A percentile compares a stretch with the other conserved stretches of the same genome.
These are phyloP conservation scores for Ophiostoma piceae DNA, from an alignment of 2,329 filamentous ascomycete species.

Conservation along the genomic window DNA sequence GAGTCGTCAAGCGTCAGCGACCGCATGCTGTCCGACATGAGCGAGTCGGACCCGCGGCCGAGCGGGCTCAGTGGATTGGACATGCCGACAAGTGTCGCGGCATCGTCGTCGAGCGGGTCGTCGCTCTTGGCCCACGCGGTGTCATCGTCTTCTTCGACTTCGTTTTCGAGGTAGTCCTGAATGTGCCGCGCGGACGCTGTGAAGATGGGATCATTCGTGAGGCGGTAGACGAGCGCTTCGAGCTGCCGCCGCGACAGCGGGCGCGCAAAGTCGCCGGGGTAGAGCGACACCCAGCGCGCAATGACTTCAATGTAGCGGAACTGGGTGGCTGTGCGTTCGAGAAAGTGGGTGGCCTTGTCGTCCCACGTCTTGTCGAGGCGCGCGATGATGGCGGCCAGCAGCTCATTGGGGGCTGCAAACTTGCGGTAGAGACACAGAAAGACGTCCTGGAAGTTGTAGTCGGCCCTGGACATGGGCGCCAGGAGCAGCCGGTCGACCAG, in stretches of 20 bases:
- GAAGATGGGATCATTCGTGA: conserved; percentile 77
- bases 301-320: conserved; percentile 77
- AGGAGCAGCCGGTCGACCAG: conserved; percentile 82
- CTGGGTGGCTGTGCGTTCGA: conserved; percentile 75
- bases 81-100: conserved; percentile 11
- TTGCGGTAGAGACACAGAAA: conserved; percentile 93
- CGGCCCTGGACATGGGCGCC: conserved; percentile 76
- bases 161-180: conserved; percentile 65
- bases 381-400: conserved; percentile 72
- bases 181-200: conserved; percentile 82
- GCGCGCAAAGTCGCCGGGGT: conserved; percentile 89
- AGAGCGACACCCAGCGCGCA: conserved; percentile 81
- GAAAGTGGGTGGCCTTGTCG: conserved; percentile 60
- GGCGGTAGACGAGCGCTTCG: conserved; percentile 65
- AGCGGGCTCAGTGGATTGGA: not conserved
- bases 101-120: conserved; percentile 40
- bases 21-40: conserved; percentile 43
- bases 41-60: conserved; percentile 27
- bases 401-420: conserved; percentile 74
- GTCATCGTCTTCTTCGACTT: conserved; percentile 80
- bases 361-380: conserved; percentile 67
- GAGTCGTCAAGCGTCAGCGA: conserved; percentile 47
- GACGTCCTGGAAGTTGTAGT: conserved; percentile 79
- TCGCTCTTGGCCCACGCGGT: conserved; percentile 87
- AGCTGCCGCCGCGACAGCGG: conserved; percentile 66